Evolutionary conservation across 2,329 filamentous ascomycete genomes (phyloP).

Genomic region (Penicillium concentricum): DNA sequence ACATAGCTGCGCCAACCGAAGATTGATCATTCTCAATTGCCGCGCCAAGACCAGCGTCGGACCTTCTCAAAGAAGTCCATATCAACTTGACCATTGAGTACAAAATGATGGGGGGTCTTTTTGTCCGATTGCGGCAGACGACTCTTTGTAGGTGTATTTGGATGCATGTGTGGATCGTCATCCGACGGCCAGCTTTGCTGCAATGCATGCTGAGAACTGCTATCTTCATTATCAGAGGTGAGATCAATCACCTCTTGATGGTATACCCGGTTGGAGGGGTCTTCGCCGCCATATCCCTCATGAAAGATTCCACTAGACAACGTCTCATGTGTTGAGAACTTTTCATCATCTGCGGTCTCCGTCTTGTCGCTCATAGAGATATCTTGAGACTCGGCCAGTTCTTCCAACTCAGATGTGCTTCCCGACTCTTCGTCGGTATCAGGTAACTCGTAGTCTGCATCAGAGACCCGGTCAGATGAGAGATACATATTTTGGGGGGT

Average conservation of each 20-base stretch:
- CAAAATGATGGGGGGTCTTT: not conserved
- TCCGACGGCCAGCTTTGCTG: not conserved
- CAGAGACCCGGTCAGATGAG: not conserved
- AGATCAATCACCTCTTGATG: not conserved
- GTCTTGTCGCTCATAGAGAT: not conserved
- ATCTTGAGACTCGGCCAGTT: not conserved
- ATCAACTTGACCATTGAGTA: not conserved
- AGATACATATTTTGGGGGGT: not conserved
- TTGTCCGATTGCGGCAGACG: not conserved
- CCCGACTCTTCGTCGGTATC: not conserved
- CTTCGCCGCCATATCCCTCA: not conserved
- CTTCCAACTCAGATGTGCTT: not conserved
- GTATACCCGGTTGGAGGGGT: too few relatives aligned
- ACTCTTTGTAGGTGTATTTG: not conserved
- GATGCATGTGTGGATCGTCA: not conserved
- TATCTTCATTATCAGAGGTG: not conserved
- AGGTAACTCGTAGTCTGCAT: not conserved
- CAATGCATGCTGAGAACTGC: not conserved
- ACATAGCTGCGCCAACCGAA: not conserved
- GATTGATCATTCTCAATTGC: not conserved
- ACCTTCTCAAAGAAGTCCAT: not conserved
- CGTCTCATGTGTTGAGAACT: not conserved
- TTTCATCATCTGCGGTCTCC: not conserved
- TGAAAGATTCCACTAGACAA: not conserved
- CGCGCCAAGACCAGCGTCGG: not conserved